Percentiles rank a stretch among this genome's conserved stretches.
These are phyloP conservation scores for Hericium rajendrae DNA, from an alignment of 768 basidiomycete species.

Conservation along the genomic window DNA sequence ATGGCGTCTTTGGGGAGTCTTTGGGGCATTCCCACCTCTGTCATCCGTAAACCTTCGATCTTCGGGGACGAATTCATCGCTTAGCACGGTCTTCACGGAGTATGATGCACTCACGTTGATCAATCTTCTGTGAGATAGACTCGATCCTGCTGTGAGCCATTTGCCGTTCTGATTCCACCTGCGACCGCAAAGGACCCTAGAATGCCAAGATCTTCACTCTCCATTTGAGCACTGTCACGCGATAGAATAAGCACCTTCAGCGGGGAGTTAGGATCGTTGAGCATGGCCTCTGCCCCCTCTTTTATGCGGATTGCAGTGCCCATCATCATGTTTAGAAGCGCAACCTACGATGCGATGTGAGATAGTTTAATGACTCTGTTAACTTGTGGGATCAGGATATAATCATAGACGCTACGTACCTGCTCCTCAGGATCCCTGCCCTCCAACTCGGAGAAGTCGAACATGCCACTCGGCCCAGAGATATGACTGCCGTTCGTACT, in stretches of 20 bases:
- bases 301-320: constrained; percentile 12
- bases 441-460: constrained; percentile 10
- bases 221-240: neutral
- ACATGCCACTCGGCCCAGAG: neutral
- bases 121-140: constrained; percentile 9
- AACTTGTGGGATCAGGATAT: neutral
- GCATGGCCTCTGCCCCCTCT: constrained; percentile 13
- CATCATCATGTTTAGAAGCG: constrained; percentile 12
- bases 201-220: neutral
- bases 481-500: neutral
- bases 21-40: constrained; percentile 4
- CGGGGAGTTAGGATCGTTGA: constrained; percentile 2
- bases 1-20: neutral
- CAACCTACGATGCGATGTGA: neutral
- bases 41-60: constrained; percentile 12
- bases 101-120: constrained; percentile 5
- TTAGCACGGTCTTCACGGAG: neutral
- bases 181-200: constrained; percentile 9
- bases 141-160: constrained; percentile 10
- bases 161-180: constrained; percentile 13
- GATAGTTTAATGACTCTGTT: neutral
- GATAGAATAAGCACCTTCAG: constrained; percentile 4
- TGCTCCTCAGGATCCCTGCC: constrained; percentile 10
- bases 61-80: neutral
- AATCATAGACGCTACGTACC: constrained; percentile 1